phyloP scores from a whole-genome alignment of 2,329 filamentous ascomycete genomes.

The Teratosphaeria pseudoeucalypti region DNA sequence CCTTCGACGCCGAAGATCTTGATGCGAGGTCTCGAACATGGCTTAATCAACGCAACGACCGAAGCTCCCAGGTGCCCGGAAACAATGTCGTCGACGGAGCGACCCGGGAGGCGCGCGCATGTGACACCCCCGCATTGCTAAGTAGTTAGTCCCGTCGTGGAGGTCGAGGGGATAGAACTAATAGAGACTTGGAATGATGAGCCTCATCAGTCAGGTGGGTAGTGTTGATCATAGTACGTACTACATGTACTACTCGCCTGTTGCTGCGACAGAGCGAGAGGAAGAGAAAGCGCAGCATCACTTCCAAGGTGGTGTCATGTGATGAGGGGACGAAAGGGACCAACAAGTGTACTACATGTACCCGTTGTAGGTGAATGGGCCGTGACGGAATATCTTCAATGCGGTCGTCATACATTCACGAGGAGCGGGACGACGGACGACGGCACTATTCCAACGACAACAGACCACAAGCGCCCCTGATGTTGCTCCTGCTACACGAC shows the following conservation, averaged over 20 bases:
- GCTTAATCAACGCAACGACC: not conserved
- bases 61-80: not conserved
- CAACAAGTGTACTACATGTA: too few relatives aligned
- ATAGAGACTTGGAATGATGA: not conserved
- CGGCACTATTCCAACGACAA: too few relatives aligned
- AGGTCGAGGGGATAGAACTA: not conserved
- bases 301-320: not conserved
- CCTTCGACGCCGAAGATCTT: conserved; percentile 28
- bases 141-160: not conserved
- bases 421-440: not conserved
- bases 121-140: not conserved
- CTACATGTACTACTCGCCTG: too few relatives aligned
- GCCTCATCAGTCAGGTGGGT: not conserved
- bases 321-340: not conserved
- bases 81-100: not conserved
- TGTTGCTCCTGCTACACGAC: not conserved
- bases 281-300: not conserved
- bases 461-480: not conserved
- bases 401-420: not conserved
- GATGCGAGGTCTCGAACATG: conserved; percentile 8
- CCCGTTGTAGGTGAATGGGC: not conserved
- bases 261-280: not conserved
- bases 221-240: not conserved
- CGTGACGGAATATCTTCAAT: not conserved
- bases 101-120: not conserved